Conservation (phyloP, 106 monocot species). For the Acorus gramineus region DNA sequence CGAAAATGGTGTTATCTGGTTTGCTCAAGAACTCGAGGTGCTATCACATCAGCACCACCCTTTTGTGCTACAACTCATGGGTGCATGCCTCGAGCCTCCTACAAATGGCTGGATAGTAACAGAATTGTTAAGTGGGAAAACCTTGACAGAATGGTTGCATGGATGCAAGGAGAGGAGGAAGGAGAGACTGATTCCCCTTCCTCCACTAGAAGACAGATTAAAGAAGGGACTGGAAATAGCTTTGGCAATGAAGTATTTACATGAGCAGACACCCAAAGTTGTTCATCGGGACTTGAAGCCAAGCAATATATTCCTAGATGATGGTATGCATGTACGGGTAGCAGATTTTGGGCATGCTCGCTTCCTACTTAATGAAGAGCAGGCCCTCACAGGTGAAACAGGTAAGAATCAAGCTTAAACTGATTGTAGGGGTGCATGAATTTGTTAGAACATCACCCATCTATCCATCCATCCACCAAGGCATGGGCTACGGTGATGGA, state of each 20-base stretch:
- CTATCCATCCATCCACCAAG: no score
- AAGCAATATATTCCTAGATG: constrained; percentile 32
- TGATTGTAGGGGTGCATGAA: no score
- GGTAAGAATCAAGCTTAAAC: constrained; percentile 10
- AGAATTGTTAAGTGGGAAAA: constrained; percentile 28
- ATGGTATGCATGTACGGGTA: constrained; percentile 20
- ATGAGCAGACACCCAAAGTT: constrained; percentile 33
- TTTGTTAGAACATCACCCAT: no score
- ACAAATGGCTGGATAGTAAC: constrained; percentile 32
- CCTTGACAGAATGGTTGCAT: constrained; percentile 29
- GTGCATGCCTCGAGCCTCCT: constrained; percentile 30
- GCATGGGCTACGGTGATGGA: no score
- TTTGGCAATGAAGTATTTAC: constrained; percentile 34
- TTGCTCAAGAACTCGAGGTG: constrained; percentile 35
- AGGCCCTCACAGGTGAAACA: constrained; percentile 33
- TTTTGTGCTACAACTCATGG: constrained; percentile 19
- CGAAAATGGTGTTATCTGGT: constrained; percentile 12
- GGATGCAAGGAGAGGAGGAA: constrained; percentile 19
- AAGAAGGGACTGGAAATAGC: constrained; percentile 34
- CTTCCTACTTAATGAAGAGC: constrained; percentile 24
- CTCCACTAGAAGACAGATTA: constrained; percentile 24
- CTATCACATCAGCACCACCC: constrained; percentile 37
- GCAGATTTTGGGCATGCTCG: constrained; percentile 44
- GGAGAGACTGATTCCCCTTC: constrained; percentile 10
- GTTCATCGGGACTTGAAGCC: constrained; percentile 43